Conservation (phyloP, 306 rosid genomes). For the Citrullus colocynthis region DNA sequence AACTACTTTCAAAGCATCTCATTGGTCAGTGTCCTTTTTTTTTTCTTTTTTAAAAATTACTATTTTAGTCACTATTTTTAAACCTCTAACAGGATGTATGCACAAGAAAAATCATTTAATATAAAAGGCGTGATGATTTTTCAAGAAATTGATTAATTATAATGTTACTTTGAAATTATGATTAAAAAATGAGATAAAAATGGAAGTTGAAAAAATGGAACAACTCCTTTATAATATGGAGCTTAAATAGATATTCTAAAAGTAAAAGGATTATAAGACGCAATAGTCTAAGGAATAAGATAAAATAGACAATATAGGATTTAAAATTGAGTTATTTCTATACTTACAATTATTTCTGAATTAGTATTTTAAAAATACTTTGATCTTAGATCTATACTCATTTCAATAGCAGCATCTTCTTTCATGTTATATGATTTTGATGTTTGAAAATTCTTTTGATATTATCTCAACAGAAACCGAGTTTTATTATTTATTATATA, state of each 20-base stretch:
- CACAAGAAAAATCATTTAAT: not conserved
- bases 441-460: not conserved
- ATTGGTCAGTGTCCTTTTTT: too few species aligned
- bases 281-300: too few species aligned
- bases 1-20: not conserved
- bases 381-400: not conserved
- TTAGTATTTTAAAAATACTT: not conserved
- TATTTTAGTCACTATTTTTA: not conserved
- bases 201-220: not conserved
- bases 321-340: not conserved
- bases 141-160: not conserved
- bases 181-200: not conserved
- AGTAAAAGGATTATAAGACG: not conserved
- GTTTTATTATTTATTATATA: too few species aligned
- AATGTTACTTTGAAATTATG: not conserved
- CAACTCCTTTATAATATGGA: not conserved
- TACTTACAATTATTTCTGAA: not conserved
- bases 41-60: not conserved
- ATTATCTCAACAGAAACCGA: not conserved
- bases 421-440: not conserved
- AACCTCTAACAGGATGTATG: not conserved
- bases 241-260: not conserved
- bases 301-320: not conserved
- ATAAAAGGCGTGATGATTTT: not conserved
- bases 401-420: not conserved